phyloP scores from a whole-genome alignment of 2,329 filamentous ascomycete species.

The Calonectria fujianensis region DNA sequence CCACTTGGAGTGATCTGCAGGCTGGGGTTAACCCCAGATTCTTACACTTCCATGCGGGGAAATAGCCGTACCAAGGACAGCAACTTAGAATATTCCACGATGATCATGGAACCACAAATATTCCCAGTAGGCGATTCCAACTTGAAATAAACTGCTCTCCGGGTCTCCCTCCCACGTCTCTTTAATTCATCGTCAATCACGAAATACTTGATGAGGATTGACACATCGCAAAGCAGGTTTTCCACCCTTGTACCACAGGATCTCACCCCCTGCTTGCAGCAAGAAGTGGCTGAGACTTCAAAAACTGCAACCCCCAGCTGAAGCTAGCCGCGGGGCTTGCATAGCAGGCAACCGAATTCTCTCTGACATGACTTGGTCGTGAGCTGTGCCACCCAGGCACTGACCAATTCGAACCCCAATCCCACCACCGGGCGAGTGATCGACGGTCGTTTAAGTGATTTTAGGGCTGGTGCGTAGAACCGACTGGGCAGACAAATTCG shows the following conservation, averaged over 20 bases:
- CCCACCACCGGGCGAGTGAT: neutral
- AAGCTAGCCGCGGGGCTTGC: constrained; percentile 5
- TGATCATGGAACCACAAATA: too few species aligned
- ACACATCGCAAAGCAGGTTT: neutral
- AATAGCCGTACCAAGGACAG: neutral
- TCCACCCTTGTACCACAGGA: neutral
- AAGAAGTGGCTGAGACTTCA: constrained; percentile 11
- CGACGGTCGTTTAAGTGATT: neutral
- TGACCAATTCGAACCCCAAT: neutral
- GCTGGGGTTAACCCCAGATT: constrained; percentile 27
- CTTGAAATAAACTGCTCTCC: too few species aligned
- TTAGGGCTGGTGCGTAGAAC: neutral
- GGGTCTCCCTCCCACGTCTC: neutral
- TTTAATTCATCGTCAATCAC: neutral
- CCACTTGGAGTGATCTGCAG: constrained; percentile 23
- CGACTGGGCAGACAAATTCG: neutral
- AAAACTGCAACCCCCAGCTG: constrained; percentile 13
- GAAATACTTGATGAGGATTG: too few species aligned
- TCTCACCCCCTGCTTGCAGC: neutral
- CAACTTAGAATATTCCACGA: neutral
- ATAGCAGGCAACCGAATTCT: constrained; percentile 28
- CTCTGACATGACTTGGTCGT: constrained; percentile 11
- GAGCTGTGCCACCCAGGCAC: neutral
- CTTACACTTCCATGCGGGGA: constrained; percentile 12
- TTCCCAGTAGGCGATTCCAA: too few species aligned